Evolutionary conservation across 2,329 filamentous ascomycete genomes (phyloP), one percentile per base, ranked within the genome.

Genomic region (Biscogniauxia mediterranea): DNA sequence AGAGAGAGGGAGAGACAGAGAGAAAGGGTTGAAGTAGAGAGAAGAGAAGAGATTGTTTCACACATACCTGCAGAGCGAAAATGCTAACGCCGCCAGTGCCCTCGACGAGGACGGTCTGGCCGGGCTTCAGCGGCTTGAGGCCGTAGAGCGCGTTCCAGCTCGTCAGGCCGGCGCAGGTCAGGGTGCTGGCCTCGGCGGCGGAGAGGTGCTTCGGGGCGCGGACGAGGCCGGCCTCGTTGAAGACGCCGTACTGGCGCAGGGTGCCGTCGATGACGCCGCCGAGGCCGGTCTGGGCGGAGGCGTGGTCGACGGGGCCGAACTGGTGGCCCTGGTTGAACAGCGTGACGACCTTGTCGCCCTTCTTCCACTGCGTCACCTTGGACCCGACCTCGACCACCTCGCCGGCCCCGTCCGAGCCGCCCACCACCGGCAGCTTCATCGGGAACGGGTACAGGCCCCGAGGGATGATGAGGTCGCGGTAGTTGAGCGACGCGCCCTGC

Each of bases 21-120:
- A 26, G 51, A 51, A n/a, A n/a, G 6, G 19, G 23, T 32, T 42
- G 15, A 3, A 2, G 4, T 11, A 19, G 11, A n/a, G 23, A 3
- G 17, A 15, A 6, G 7, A 1, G 25, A 49, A 2, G n/a, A n/a
- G n/a, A n/a, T n/a, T 15, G 19, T 17, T n/a, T n/a, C n/a, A n/a
- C n/a, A 64, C 71, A 23, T 63, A 73, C 72, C 69, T 76, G 88
- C n/a, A 90, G 73, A 3, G 82, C 88, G 61, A 89, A 89, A 62
- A 90, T 80, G 64, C 81, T 85, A 7, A 91, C 88, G 61, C 88
- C 88, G 20, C 89, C 88, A 0, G 87, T 90, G n/a, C 88, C 89
- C 74, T 90, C 86, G 1, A 87, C 87, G 38, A 91, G 79, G 2
- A 91, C 86, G 67, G 74, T 80, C 63, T 83, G 75, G 3, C 86